Base-by-base conservation (phyloP, 2,329 filamentous ascomycete species). In the Botrytis paeoniae region DNA sequence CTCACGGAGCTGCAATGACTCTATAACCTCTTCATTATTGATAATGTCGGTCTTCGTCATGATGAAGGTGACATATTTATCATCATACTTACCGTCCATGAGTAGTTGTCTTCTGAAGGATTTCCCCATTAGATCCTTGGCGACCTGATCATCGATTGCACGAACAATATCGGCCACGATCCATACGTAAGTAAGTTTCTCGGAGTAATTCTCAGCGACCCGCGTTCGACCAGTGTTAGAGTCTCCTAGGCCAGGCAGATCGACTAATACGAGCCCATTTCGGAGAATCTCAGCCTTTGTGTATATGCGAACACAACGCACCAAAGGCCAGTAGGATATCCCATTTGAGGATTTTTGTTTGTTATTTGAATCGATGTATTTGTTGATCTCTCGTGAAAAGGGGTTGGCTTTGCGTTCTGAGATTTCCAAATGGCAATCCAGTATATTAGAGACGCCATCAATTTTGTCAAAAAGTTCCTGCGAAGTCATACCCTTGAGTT, bases 41-140 rank as follows among this genome's bases (percentile, higher is more conserved):
- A 68, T 72, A 1, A 68, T 68, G 1, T 68, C 70, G 0, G 70
- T 72, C 3, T 72, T 72, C 1, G 70, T 48, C 48, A 68, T 68
- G 0, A 72, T 41, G 7, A 72, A 72, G 1, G 70, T 72, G 1
- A 72, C 37, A 9, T 59, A 68, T 1, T 59, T n/a, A 1, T 25
- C 25, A 4, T 68, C 70, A 9, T 72, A 72, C 12, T 68, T 72
- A 0, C 70, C 61, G 29, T 72, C 62, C 70, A 72, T 72, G 16
- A 72, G 41, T 16, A 72, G 3, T 35, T 72, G 62, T 18, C 70
- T 68, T 1, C 51, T 4, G 1, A 59, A 72, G 1, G 70, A 68
- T 29, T 45, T 66, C 3, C 62, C 70, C 70, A 72, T 68, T 4
- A 72, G 22, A n/a, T 66, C 39, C 37, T 68, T 72, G 1, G 70